phyloP scores from a whole-genome alignment of 2,329 filamentous ascomycete species.

The Rosellinia necatrix region DNA sequence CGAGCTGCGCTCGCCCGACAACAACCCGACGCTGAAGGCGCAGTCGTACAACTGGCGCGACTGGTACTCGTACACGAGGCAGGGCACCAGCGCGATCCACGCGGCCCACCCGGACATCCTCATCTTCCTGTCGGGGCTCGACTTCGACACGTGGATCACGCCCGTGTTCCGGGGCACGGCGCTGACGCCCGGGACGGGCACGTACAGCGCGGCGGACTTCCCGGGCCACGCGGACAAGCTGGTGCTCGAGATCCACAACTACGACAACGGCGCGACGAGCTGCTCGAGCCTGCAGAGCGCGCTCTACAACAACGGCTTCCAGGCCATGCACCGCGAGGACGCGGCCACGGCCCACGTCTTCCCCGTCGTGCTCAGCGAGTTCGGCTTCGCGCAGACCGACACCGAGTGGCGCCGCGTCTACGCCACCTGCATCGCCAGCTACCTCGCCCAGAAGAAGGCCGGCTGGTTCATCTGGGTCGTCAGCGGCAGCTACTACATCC shows the following conservation, averaged over 20 bases:
- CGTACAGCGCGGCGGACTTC: constrained; percentile 53
- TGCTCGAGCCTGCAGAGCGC: constrained; percentile 53
- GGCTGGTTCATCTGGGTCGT: constrained; percentile 66
- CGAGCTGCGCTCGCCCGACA: constrained; percentile 53
- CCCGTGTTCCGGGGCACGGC: constrained; percentile 55
- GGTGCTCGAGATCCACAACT: constrained; percentile 66
- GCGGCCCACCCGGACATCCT: constrained; percentile 54
- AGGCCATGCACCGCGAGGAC: constrained; percentile 48
- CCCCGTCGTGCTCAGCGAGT: constrained; percentile 59
- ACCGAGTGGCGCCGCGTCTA: constrained; percentile 55
- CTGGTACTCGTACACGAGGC: constrained; percentile 57
- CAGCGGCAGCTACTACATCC: constrained; percentile 62
- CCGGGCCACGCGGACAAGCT: constrained; percentile 57
- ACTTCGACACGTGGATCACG: constrained; percentile 59
- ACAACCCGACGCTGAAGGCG: constrained; percentile 40
- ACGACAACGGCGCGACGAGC: constrained; percentile 54
- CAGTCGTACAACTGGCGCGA: constrained; percentile 59
- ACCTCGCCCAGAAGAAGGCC: constrained; percentile 52
- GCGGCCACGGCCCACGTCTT: constrained; percentile 48
- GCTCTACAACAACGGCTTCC: constrained; percentile 57
- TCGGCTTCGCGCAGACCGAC: constrained; percentile 56
- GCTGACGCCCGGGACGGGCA: constrained; percentile 51
- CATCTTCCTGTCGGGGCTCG: constrained; percentile 64
- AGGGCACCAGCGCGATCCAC: constrained; percentile 56
- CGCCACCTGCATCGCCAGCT: constrained; percentile 55